Conservation (phyloP, 1,284 basidiomycete genomes). For the Sporisorium graminicola region DNA sequence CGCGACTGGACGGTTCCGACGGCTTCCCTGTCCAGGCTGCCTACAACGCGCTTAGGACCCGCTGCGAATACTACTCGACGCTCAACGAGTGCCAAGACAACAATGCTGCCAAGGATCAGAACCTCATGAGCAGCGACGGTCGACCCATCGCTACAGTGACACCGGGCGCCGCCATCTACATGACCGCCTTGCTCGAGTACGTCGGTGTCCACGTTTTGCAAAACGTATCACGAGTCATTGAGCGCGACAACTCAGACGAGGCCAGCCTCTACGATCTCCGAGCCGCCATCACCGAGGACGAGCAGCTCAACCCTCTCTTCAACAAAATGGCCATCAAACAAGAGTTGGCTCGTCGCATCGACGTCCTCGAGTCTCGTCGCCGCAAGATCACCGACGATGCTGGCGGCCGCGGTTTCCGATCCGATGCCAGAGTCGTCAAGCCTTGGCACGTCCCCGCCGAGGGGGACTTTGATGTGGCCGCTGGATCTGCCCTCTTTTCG, state of each 20-base stretch:
- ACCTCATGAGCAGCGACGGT: conserved; percentile 65
- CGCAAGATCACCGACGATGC: conserved; percentile 26
- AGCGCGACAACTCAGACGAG: conserved; percentile 65
- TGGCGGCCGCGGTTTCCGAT: conserved; percentile 12
- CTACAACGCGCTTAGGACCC: conserved; percentile 55
- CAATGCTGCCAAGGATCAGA: conserved; percentile 50
- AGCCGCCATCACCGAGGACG: conserved; percentile 63
- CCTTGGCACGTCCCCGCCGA: conserved; percentile 57
- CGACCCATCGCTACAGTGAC: conserved; percentile 66
- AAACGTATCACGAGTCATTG: conserved; percentile 60
- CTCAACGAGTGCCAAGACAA: conserved; percentile 58
- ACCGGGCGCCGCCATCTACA: conserved; percentile 63
- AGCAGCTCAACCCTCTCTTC: conserved; percentile 48
- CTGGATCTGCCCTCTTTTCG: conserved; percentile 42
- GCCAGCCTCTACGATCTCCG: conserved; percentile 57
- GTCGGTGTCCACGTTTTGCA: conserved; percentile 60
- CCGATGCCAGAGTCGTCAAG: conserved; percentile 44
- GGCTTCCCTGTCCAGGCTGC: conserved; percentile 59
- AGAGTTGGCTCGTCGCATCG: conserved; percentile 42
- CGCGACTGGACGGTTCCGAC: conserved; percentile 61
- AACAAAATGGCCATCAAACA: conserved; percentile 47
- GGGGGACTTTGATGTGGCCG: conserved; percentile 59
- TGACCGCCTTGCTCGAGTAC: conserved; percentile 63
- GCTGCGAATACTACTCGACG: conserved; percentile 64
- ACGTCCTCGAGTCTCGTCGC: conserved; percentile 26